These are phyloP conservation scores for Tuber aestivum DNA, from an alignment of 495 filamentous ascomycete species.

Conservation along the genomic window DNA sequence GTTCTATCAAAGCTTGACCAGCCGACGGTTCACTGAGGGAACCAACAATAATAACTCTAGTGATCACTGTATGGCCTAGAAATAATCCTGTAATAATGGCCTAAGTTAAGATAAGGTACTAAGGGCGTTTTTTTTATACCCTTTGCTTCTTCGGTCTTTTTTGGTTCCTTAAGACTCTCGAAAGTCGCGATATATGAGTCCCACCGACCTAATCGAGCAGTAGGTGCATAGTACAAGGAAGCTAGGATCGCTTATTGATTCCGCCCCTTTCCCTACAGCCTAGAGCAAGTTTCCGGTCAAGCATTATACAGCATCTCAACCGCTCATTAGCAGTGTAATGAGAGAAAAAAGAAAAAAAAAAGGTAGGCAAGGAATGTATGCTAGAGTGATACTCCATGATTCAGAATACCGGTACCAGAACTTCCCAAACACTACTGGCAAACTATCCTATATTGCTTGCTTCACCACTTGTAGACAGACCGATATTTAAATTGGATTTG, in stretches of 20 bases:
- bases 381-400: background rate
- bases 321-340: background rate
- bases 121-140: background rate
- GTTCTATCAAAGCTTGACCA: background rate
- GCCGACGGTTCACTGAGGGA: too few species aligned
- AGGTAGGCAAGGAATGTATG: background rate
- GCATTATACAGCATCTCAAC: too few species aligned
- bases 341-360: background rate
- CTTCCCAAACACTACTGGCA: background rate
- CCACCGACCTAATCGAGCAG: background rate
- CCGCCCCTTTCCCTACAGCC: background rate
- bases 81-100: background rate
- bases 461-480: background rate
- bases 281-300: background rate
- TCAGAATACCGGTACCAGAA: background rate
- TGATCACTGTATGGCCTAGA: background rate
- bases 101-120: background rate
- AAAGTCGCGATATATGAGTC: background rate
- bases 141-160: background rate
- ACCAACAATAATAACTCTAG: background rate
- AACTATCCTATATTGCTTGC: background rate
- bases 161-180: background rate
- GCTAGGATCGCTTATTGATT: background rate
- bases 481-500: background rate
- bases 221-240: background rate